Percentiles rank a stretch among this genome's conserved stretches.
Evolutionary conservation across 2,329 filamentous ascomycete genomes (phyloP).

Genomic region (Monilinia polystroma): DNA sequence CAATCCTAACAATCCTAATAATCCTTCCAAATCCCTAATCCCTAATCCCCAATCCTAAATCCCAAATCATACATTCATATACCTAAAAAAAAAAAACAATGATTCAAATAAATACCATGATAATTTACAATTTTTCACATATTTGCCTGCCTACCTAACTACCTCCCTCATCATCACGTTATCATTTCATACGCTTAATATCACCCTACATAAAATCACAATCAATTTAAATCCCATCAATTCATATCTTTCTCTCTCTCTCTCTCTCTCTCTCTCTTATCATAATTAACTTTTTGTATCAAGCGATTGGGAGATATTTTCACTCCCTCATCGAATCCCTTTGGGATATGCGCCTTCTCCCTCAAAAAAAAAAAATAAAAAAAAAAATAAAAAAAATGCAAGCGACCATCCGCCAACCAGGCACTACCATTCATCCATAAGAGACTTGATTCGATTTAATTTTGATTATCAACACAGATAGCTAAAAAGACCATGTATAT

Average conservation of each 20-base stretch:
- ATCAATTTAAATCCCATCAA: background rate
- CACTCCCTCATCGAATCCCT: background rate
- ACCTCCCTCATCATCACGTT: too few relatives aligned
- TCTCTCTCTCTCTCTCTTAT: too few relatives aligned
- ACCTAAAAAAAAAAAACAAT: too few relatives aligned
- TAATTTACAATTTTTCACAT: too few relatives aligned
- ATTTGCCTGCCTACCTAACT: too few relatives aligned
- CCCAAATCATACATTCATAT: too few relatives aligned
- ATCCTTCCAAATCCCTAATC: too few relatives aligned
- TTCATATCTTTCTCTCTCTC: background rate
- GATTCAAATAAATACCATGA: too few relatives aligned
- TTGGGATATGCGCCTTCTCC: constrained; percentile 4
- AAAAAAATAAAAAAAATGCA: background rate
- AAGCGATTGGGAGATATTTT: background rate
- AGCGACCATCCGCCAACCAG: constrained; percentile 11
- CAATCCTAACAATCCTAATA: too few relatives aligned
- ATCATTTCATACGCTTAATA: background rate
- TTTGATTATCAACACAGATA: constrained; percentile 8
- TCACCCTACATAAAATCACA: background rate
- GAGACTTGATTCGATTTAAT: constrained; percentile 5
- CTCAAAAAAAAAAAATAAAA: background rate
- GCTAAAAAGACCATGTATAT: background rate
- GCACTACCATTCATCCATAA: constrained; percentile 8
- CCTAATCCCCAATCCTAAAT: too few relatives aligned
- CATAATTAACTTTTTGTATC: constrained; percentile 10